Evolutionary conservation across 2,329 filamentous ascomycete genomes (phyloP).

Genomic region (Davidsoniella virescens): DNA sequence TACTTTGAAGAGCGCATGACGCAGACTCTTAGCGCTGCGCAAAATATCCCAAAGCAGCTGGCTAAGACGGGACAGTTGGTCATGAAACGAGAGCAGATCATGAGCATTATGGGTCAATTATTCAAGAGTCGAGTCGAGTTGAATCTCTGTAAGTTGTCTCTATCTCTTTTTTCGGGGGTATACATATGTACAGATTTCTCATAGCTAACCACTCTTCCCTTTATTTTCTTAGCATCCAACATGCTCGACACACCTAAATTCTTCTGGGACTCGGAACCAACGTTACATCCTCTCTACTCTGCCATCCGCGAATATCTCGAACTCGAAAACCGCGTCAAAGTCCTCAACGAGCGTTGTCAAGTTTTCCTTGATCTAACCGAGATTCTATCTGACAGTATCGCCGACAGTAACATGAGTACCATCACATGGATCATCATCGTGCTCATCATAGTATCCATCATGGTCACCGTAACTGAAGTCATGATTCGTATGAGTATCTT

Average conservation of each 20-base stretch:
- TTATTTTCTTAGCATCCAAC: constrained; percentile 52
- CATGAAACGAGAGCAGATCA: constrained; percentile 82
- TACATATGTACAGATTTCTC: not conserved
- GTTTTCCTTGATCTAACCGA: constrained; percentile 95
- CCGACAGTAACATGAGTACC: constrained; percentile 84
- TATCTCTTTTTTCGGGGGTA: not conserved
- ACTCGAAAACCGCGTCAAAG: constrained; percentile 88
- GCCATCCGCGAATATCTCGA: constrained; percentile 95
- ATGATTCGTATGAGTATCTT: constrained; percentile 70
- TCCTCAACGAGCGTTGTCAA: constrained; percentile 89
- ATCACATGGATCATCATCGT: constrained; percentile 99
- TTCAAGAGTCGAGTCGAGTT: constrained; percentile 95
- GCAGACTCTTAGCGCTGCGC: constrained; percentile 80
- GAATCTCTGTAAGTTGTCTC: constrained; percentile 64
- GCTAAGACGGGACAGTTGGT: constrained; percentile 80
- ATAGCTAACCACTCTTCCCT: not conserved
- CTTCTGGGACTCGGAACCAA: constrained; percentile 97
- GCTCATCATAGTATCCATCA: constrained; percentile 77
- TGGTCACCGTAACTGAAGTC: constrained; percentile 83
- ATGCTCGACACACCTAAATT: constrained; percentile 93
- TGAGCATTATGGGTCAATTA: constrained; percentile 74
- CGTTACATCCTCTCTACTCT: constrained; percentile 80
- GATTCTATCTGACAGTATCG: constrained; percentile 81
- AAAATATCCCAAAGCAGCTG: constrained; percentile 77
- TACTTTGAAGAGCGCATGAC: constrained; percentile 96